These are phyloP conservation scores for Ephemerocybe angulata DNA, from an alignment of 768 basidiomycete species.

Conservation along the genomic window DNA sequence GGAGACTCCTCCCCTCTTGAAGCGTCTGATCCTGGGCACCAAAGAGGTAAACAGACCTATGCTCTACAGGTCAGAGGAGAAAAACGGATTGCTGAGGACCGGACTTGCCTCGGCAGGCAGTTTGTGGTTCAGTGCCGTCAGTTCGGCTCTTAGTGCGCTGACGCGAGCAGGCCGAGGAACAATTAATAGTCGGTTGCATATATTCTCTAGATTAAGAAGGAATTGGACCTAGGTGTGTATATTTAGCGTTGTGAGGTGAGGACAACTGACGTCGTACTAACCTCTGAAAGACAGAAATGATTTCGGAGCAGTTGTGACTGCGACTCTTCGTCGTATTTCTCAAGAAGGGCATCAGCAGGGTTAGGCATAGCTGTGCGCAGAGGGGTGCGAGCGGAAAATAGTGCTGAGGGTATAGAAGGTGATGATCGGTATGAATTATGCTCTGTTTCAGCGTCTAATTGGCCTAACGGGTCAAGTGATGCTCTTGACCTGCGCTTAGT, in stretches of 20 bases:
- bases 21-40: constrained; percentile 73
- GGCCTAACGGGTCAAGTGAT: constrained; percentile 67
- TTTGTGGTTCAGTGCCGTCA: constrained; percentile 93
- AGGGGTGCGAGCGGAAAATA: constrained; percentile 39
- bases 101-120: constrained; percentile 84
- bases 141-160: constrained; percentile 92
- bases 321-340: constrained; percentile 61
- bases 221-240: constrained; percentile 72
- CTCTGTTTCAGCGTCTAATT: constrained; percentile 47
- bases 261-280: constrained; percentile 29
- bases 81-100: constrained; percentile 1
- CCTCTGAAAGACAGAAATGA: constrained; percentile 88
- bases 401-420: constrained; percentile 46
- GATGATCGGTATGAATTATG: constrained; percentile 64
- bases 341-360: constrained; percentile 55
- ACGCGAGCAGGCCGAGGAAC: constrained; percentile 93
- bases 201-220: constrained; percentile 82
- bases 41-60: constrained; percentile 85
- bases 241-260: constrained; percentile 13
- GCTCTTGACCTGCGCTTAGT: constrained; percentile 49
- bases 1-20: constrained; percentile 35
- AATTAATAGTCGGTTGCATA: constrained; percentile 86
- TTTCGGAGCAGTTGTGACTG: constrained; percentile 75
- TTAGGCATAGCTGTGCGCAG: constrained; percentile 42
- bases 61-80: constrained; percentile 5